Evolutionary conservation across 1,284 basidiomycete genomes (phyloP), one percentile per base, ranked within the genome.

Genomic region (Somion occarium): DNA sequence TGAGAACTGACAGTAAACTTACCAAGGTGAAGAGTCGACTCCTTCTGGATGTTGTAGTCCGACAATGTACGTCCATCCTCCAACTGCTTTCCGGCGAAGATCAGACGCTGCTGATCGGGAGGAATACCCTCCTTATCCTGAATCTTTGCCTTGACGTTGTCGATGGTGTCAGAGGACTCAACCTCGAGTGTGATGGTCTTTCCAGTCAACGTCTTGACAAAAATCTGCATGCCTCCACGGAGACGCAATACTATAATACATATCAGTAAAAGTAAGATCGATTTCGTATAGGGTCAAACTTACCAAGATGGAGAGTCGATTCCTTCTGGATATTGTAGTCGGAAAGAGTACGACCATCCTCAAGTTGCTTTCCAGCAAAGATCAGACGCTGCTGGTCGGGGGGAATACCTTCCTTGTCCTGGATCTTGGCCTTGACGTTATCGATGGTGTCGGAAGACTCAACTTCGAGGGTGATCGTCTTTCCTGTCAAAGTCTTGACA

Each of bases 111-210:
- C 64, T 92, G 88, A 69, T 91, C 88, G 42, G 85, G 85, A 18
- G 86, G 85, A 53, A 88, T 88, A 24, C 77, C 57, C 46, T 59
- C 57, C 55, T 59, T 59, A 48, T 59, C 57, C 45, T 59, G 57
- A 38, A 59, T 59, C 55, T 59, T 59, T 7, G 56, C 53, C 56
- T 59, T 59, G 26, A 59, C 57, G 48, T 57, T 57, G 53, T 59
- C 57, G 44, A 59, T 59, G 27, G 57, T 56, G 51, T 59, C 57
- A 5, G 57, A 59, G 12, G 57, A 59, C 43, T 59, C 57, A 34
- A 59, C 57, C 71, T 94, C 91, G 26, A 93, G 76, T n/a, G 92
- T 94, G 70, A 96, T 95, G 12, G 92, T 95, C 82, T 95, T 96
- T 46, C 93, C 93, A 15, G 93, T 95, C 53, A 95, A 74, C 52